A percentile compares a stretch with the other conserved stretches of the same genome.
Evolutionary conservation across 495 filamentous ascomycete genomes (phyloP).

Genomic region (Lasiosphaeria ovina): DNA sequence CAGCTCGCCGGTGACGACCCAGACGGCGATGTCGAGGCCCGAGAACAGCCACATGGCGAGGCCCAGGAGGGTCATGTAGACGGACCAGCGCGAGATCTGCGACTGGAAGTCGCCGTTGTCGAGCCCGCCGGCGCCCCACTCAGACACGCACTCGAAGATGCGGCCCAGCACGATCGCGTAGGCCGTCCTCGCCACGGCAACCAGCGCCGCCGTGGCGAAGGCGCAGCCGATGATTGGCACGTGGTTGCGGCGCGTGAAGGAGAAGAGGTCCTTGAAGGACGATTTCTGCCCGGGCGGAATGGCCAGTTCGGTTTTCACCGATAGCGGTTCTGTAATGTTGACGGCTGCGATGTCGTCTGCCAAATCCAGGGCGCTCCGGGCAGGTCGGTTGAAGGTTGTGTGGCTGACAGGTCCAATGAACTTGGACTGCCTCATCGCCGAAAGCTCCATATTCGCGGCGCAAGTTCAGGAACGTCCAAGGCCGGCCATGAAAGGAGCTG

Average conservation of each 20-base stretch:
- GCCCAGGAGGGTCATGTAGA: constrained; percentile 61
- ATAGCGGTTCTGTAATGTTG: constrained; percentile 5
- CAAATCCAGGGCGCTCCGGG: no score
- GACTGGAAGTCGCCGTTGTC: constrained; percentile 48
- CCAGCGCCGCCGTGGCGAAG: constrained; percentile 54
- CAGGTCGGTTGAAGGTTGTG: no score
- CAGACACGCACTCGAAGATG: constrained; percentile 69
- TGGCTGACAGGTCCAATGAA: no score
- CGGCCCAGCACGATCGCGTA: constrained; percentile 71
- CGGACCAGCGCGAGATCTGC: constrained; percentile 55
- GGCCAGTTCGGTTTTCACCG: background rate
- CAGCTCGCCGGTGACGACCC: constrained; percentile 76
- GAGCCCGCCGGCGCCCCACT: constrained; percentile 59
- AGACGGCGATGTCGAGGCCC: constrained; percentile 61
- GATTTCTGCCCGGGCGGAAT: constrained; percentile 17
- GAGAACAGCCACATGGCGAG: constrained; percentile 62
- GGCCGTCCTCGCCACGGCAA: constrained; percentile 61
- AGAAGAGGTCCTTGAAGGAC: constrained; percentile 56
- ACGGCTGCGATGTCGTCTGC: background rate
- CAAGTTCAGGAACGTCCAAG: no score
- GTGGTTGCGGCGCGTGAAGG: constrained; percentile 67
- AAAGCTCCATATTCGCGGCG: no score
- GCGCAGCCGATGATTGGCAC: constrained; percentile 47
- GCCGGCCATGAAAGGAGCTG: no score
- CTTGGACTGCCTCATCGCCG: no score